Evolutionary conservation across 1,284 basidiomycete species (phyloP).

Genomic region (Microbotryomycetes sp.): DNA sequence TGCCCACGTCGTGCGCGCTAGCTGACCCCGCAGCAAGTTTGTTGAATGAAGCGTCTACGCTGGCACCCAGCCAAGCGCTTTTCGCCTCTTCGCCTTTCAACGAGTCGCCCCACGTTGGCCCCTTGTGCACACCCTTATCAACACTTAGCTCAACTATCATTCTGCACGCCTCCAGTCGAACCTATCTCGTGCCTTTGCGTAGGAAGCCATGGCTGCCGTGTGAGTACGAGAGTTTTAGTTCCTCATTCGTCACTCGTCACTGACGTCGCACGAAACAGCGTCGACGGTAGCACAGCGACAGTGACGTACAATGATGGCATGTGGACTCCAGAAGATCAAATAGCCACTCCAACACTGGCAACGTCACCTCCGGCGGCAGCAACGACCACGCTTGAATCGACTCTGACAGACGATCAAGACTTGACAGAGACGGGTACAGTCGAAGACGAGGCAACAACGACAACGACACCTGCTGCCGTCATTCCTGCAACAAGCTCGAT

Average conservation of each 20-base stretch:
- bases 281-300: not conserved
- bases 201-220: not conserved
- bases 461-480: not conserved
- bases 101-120: too few relatives aligned
- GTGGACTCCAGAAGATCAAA: slow-evolving; percentile 7
- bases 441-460: not conserved
- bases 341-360: not conserved
- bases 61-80: too few relatives aligned
- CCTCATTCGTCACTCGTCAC: not conserved
- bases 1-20: too few relatives aligned
- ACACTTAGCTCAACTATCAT: too few relatives aligned
- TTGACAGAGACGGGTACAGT: not conserved
- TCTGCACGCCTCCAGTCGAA: too few relatives aligned
- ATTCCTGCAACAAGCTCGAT: not conserved
- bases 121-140: too few relatives aligned
- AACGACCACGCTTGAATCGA: not conserved
- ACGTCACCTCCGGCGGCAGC: not conserved
- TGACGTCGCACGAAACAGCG: not conserved
- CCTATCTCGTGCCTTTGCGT: too few relatives aligned
- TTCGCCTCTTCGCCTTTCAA: too few relatives aligned
- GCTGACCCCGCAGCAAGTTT: too few relatives aligned
- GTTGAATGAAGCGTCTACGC: too few relatives aligned
- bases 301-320: slow-evolving; percentile 20
- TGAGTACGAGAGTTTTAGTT: not conserved
- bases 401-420: not conserved